phyloP scores from a whole-genome alignment of 2,329 filamentous ascomycete species.

The Penicillium fuscoglaucum region DNA sequence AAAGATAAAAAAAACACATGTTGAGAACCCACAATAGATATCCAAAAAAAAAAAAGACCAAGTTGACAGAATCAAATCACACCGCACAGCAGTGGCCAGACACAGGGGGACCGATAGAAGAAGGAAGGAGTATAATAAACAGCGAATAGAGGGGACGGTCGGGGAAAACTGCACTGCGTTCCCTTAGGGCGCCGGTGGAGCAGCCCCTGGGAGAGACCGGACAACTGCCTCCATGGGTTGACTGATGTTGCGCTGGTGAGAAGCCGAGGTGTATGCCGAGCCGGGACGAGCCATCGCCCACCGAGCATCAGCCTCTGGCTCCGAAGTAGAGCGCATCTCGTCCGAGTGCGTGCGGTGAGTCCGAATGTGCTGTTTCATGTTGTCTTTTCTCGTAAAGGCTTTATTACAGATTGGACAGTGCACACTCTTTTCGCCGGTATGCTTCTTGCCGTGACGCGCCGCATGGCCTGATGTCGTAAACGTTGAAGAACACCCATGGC shows the following conservation, averaged over 20 bases:
- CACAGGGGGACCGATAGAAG: neutral
- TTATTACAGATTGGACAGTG: conserved; percentile 67
- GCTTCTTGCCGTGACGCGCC: conserved; percentile 67
- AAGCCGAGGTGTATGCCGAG: conserved; percentile 11
- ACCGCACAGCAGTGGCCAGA: conserved; percentile 15
- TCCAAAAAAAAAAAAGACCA: conserved; percentile 1
- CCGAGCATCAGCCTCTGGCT: conserved; percentile 19
- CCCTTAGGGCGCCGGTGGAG: conserved; percentile 6
- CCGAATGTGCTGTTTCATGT: conserved; percentile 68
- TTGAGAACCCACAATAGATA: neutral
- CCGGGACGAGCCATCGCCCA: conserved; percentile 18
- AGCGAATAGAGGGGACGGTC: neutral
- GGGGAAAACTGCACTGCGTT: neutral
- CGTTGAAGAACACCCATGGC: conserved; percentile 59
- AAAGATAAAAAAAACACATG: neutral
- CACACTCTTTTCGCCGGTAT: conserved; percentile 68
- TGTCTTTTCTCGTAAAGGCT: conserved; percentile 67
- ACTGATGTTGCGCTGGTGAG: conserved; percentile 21
- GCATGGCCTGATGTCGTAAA: conserved; percentile 69
- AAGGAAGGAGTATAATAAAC: conserved; percentile 1
- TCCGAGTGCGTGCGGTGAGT: conserved; percentile 53
- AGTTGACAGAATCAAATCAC: conserved; percentile 1
- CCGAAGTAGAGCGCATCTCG: conserved; percentile 30
- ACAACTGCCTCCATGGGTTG: conserved; percentile 15
- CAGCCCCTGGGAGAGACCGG: conserved; percentile 7